Conservation (phyloP, 345 rosid genomes). For the Citrus trifoliata region DNA sequence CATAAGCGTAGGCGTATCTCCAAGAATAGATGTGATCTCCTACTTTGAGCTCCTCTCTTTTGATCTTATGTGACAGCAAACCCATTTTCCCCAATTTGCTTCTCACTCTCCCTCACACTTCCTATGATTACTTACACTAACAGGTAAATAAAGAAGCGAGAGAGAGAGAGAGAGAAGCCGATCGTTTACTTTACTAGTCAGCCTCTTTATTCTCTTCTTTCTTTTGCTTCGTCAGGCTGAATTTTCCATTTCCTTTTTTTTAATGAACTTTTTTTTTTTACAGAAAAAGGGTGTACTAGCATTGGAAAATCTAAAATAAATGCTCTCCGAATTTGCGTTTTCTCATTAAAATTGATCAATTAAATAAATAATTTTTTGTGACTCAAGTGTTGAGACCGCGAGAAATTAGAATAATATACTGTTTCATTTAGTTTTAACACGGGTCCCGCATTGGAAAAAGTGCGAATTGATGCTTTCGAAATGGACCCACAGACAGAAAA, state of each 20-base stretch:
- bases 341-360: too few relatives aligned
- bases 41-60: conserved; percentile 44
- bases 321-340: too few relatives aligned
- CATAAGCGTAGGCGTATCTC: conserved; percentile 62
- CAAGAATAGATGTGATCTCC: conserved; percentile 91
- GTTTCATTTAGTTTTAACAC: too few relatives aligned
- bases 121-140: background rate
- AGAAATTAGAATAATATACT: too few relatives aligned
- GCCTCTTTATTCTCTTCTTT: background rate
- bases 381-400: too few relatives aligned
- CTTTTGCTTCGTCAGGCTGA: background rate
- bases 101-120: background rate
- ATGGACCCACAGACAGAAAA: too few relatives aligned
- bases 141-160: background rate
- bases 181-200: background rate
- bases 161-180: background rate
- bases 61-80: conserved; percentile 52
- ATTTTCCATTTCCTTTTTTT: background rate
- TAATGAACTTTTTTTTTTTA: too few relatives aligned
- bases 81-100: conserved; percentile 36
- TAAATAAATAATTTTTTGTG: too few relatives aligned
- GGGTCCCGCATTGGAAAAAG: too few relatives aligned
- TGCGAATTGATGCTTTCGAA: too few relatives aligned
- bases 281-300: too few relatives aligned
- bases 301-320: too few relatives aligned